A percentile compares a stretch with the other conserved stretches of the same genome.
Evolutionary conservation across 2,329 filamentous ascomycete genomes (phyloP).

Genomic region (Nothopassalora personata): DNA sequence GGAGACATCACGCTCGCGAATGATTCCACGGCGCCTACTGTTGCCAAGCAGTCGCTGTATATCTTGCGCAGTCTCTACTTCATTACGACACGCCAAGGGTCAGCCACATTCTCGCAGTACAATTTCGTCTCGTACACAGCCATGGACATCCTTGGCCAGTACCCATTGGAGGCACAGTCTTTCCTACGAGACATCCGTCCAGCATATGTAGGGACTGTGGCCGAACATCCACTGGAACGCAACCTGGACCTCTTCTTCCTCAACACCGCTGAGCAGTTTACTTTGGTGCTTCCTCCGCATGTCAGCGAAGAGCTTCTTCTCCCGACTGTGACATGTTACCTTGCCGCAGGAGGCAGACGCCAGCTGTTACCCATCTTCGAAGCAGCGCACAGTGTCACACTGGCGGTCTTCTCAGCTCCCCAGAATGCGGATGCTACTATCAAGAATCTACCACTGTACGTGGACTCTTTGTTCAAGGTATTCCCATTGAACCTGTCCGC

Average conservation of each 20-base stretch:
- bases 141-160: slow-evolving; percentile 73
- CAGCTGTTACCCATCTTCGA: slow-evolving; percentile 71
- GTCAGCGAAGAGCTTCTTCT: slow-evolving; percentile 69
- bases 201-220: slow-evolving; percentile 49
- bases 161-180: slow-evolving; percentile 58
- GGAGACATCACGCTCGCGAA: slow-evolving; percentile 52
- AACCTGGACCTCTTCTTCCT: slow-evolving; percentile 83
- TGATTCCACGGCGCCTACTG: slow-evolving; percentile 54
- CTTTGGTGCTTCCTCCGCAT: slow-evolving; percentile 60
- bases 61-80: slow-evolving; percentile 75
- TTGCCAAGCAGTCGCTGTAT: slow-evolving; percentile 67
- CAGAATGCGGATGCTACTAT: slow-evolving; percentile 67
- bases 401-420: slow-evolving; percentile 75
- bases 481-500: slow-evolving; percentile 75
- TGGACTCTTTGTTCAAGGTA: slow-evolving; percentile 69
- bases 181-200: slow-evolving; percentile 63
- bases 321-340: slow-evolving; percentile 67
- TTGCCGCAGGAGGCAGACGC: slow-evolving; percentile 55
- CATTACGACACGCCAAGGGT: slow-evolving; percentile 68
- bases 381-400: slow-evolving; percentile 74
- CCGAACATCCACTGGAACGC: slow-evolving; percentile 61
- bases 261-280: slow-evolving; percentile 78
- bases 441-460: slow-evolving; percentile 73
- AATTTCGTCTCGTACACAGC: slow-evolving; percentile 76
- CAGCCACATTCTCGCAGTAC: slow-evolving; percentile 74